Percentiles rank a stretch among this genome's conserved stretches.
Conservation (phyloP, 148 eudicot genomes). For the Pouteria glomerata region DNA sequence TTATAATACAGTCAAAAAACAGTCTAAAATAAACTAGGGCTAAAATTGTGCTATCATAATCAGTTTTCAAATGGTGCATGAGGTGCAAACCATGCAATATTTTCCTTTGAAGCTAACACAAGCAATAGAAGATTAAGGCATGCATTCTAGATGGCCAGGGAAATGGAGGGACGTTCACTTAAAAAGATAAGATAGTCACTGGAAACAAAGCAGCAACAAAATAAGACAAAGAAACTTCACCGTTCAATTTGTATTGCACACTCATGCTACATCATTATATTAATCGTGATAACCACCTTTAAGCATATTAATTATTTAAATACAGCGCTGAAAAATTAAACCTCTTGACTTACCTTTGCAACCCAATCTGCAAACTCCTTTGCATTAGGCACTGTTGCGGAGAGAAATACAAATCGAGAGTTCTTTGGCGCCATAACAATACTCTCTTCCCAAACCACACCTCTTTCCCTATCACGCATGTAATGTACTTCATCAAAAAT, state of each 20-base stretch:
- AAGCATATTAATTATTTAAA: background rate
- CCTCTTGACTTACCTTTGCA: slow-evolving; percentile 63
- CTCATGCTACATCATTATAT: background rate
- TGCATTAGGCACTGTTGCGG: slow-evolving; percentile 98
- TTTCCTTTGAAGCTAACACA: background rate
- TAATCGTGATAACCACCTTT: background rate
- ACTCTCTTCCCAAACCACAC: slow-evolving; percentile 99
- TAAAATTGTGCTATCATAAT: background rate
- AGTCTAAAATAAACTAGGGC: too few species aligned
- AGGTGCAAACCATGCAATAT: background rate
- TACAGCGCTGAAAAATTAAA: background rate
- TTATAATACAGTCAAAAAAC: too few species aligned
- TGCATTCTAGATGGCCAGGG: background rate
- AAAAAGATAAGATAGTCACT: background rate
- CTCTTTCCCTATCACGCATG: slow-evolving; percentile 98
- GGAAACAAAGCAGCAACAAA: background rate
- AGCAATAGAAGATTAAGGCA: background rate
- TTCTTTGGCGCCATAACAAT: slow-evolving; percentile 99
- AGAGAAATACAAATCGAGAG: slow-evolving; percentile 88
- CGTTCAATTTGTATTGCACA: background rate
- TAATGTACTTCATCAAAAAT: slow-evolving; percentile 99
- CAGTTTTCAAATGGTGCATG: background rate
- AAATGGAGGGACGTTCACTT: background rate
- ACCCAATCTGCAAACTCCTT: slow-evolving; percentile 99
- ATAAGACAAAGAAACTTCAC: background rate